phyloP scores from a whole-genome alignment of 768 basidiomycete genomes.

The Suillus alpinus region DNA sequence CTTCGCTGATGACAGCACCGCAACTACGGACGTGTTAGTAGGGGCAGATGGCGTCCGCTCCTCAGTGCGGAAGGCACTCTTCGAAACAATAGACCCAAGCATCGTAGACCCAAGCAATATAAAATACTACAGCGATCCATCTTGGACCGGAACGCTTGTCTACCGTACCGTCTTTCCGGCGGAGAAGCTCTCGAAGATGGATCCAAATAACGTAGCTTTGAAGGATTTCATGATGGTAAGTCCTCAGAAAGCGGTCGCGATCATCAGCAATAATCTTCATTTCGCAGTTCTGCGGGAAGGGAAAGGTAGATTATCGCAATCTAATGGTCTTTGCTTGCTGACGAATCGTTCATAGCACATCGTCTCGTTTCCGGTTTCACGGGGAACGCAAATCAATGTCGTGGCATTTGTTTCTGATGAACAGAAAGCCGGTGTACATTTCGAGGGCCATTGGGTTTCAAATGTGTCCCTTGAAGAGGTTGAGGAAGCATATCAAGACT shows the following conservation, averaged over 20 bases:
- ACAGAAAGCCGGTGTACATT: constrained; percentile 25
- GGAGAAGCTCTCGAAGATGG: constrained; percentile 24
- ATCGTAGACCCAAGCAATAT: not conserved
- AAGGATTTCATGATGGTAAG: constrained; percentile 21
- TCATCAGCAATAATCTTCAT: constrained; percentile 10
- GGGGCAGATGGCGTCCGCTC: constrained; percentile 46
- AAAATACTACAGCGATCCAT: constrained; percentile 22
- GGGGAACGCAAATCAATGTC: constrained; percentile 35
- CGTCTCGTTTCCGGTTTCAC: constrained; percentile 38
- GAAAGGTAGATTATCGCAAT: constrained; percentile 5
- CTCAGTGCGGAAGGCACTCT: constrained; percentile 22
- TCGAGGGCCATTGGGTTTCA: constrained; percentile 31
- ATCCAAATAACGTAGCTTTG: constrained; percentile 24
- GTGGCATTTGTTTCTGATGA: constrained; percentile 30
- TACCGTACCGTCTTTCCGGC: constrained; percentile 38
- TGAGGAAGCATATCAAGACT: constrained; percentile 24
- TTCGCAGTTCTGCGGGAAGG: constrained; percentile 14
- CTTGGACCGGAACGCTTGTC: constrained; percentile 39
- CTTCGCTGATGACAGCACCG: constrained; percentile 25
- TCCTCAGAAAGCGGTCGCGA: constrained; percentile 5
- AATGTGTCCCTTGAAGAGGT: constrained; percentile 35
- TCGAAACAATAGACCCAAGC: constrained; percentile 11
- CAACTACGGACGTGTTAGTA: constrained; percentile 40
- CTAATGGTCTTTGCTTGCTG: not conserved
- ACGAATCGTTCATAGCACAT: constrained; percentile 29